phyloP scores from a whole-genome alignment of 768 basidiomycete species.

The Lentinula sp. region DNA sequence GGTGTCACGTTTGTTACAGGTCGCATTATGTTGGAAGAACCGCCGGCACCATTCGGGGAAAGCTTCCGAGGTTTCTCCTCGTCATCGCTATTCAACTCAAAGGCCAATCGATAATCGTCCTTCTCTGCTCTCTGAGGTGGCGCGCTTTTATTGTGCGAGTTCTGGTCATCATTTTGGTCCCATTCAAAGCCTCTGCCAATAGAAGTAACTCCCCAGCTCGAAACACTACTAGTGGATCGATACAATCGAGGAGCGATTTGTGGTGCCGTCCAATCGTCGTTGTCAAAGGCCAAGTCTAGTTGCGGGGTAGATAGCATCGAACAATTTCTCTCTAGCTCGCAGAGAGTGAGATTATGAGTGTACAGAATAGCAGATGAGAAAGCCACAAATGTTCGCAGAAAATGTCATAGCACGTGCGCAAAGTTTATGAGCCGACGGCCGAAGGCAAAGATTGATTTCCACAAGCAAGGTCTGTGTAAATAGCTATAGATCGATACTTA shows the following conservation, averaged over 20 bases:
- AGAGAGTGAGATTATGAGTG: neutral
- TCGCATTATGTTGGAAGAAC: conserved; percentile 9
- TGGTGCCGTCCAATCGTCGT: conserved; percentile 61
- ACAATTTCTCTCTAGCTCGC: neutral
- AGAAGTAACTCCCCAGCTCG: conserved; percentile 82
- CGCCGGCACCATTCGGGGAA: conserved; percentile 1
- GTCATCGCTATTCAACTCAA: conserved; percentile 6
- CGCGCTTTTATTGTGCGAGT: neutral
- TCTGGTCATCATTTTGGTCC: conserved; percentile 35
- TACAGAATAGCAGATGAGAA: neutral
- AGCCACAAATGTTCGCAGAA: neutral
- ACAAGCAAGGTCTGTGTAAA: neutral
- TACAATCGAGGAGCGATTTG: conserved; percentile 44
- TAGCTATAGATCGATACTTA: too few species aligned
- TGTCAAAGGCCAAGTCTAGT: conserved; percentile 61
- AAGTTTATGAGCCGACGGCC: neutral
- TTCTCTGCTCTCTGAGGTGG: neutral
- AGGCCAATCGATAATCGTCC: conserved; percentile 4
- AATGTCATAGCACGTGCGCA: neutral
- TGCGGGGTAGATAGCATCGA: conserved; percentile 55
- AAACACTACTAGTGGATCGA: conserved; percentile 53
- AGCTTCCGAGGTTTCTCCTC: conserved; percentile 4
- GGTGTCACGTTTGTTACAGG: conserved; percentile 11
- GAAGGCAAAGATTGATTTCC: neutral
- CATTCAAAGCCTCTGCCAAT: conserved; percentile 82